Conservation (phyloP, 768 basidiomycete genomes). For the Cystofilobasidium macerans region DNA sequence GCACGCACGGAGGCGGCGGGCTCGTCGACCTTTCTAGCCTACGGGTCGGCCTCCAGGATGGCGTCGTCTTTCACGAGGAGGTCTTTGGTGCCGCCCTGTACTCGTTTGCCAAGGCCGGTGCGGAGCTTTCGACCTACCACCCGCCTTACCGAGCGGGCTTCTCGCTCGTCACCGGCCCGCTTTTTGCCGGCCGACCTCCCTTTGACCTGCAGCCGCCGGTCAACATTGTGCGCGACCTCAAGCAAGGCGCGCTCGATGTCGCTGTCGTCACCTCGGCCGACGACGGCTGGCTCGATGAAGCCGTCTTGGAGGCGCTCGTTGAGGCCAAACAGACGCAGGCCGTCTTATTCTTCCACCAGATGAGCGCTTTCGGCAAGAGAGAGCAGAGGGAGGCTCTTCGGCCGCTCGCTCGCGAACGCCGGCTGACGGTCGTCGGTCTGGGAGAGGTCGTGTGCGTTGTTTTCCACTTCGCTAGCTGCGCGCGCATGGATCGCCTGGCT, state of each 20-base stretch:
- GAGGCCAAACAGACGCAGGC: background rate
- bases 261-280: background rate
- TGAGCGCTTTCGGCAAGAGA: background rate
- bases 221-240: background rate
- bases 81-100: background rate
- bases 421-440: conserved; percentile 2
- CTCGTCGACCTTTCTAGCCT: background rate
- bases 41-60: background rate
- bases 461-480: background rate
- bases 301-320: background rate
- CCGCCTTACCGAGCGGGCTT: background rate
- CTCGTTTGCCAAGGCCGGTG: background rate
- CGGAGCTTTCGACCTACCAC: background rate
- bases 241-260: background rate
- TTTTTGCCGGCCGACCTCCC: background rate
- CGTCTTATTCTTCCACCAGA: background rate
- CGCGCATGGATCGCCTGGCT: background rate
- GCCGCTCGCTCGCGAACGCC: background rate
- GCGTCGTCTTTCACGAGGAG: background rate
- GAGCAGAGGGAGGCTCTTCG: background rate
- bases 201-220: background rate
- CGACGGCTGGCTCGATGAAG: background rate
- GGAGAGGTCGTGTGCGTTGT: conserved; percentile 1
- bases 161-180: background rate
- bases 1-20: too few species aligned